Base-by-base conservation (phyloP, 2,329 filamentous ascomycete species). In the Onygenales sp. region DNA sequence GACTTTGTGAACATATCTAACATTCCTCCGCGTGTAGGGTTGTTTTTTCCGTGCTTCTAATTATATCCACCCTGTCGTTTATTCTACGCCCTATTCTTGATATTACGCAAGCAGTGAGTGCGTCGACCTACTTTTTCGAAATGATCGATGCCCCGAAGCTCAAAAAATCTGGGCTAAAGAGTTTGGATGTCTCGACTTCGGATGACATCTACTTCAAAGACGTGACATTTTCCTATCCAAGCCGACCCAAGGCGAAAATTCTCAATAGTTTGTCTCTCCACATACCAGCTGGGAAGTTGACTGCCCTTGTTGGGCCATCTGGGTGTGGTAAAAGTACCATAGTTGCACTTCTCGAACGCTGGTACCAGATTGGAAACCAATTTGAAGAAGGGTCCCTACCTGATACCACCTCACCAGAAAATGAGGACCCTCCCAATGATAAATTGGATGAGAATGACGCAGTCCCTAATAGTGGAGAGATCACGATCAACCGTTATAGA, bases 211-310 rank as follows among this genome's bases (percentile, higher is more conserved):
- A 77, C 5, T 80, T 91, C 32, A 51, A 80, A 9, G 74, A 81
- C 43, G 79, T 91, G 9, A 79, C 76, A n/a, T 90, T 91, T 61
- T 80, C 85, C 2, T 91, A 91, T 61, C 87, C 87, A 0, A 71
- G 59, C 55, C 70, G 72, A 3, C 64, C 69, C 0, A 61, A 66
- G 14, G 62, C 67, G 5, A 63, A 62, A 7, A 65, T 73, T 0
- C 56, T 75, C 1, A 64, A 69, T 31, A 60, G 63, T 2, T 59
- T 75, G 11, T 58, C 64, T 56, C 53, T 69, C 27, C 56, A 54
- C 5, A 67, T 74, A 36, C 60, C 62, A 11, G 62, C 62, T 7
- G 66, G 68, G 5, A 71, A 71, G 52, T 68, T 68, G 0, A 72
- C 72, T 0, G 73, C 73, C 13, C 49, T 76, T n/a, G 72, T 76